Percentiles rank a stretch among this genome's conserved stretches.
phyloP scores from a whole-genome alignment of 768 basidiomycete genomes.

The Pisolithus marmoratus region DNA sequence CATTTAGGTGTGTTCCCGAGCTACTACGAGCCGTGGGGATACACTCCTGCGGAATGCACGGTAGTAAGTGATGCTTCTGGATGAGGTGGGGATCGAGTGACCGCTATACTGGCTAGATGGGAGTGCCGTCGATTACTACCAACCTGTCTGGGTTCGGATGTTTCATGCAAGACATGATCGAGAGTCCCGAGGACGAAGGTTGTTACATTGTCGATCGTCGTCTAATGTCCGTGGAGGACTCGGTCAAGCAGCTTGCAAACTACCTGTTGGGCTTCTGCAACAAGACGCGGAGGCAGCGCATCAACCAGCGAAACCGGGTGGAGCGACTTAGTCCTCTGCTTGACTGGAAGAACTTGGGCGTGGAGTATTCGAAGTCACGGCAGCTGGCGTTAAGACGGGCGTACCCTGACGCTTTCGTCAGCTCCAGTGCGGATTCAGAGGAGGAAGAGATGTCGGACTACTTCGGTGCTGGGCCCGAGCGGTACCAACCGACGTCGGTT shows the following conservation, averaged over 20 bases:
- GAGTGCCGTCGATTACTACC: slow-evolving; percentile 94
- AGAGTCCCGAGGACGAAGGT: slow-evolving; percentile 89
- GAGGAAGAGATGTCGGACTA: slow-evolving; percentile 35
- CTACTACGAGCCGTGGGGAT: slow-evolving; percentile 96
- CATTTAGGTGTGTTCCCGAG: slow-evolving; percentile 98
- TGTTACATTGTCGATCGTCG: slow-evolving; percentile 96
- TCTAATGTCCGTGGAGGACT: slow-evolving; percentile 84
- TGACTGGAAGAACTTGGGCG: slow-evolving; percentile 97
- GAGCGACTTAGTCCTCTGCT: slow-evolving; percentile 89
- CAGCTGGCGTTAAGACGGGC: slow-evolving; percentile 89
- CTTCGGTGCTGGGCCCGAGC: slow-evolving; percentile 53
- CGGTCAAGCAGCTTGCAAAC: slow-evolving; percentile 76
- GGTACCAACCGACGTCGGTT: slow-evolving; percentile 65
- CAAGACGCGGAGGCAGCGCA: slow-evolving; percentile 92
- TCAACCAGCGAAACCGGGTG: slow-evolving; percentile 98
- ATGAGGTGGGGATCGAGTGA: background rate
- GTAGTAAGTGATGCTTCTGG: slow-evolving; percentile 54
- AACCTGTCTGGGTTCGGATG: slow-evolving; percentile 97
- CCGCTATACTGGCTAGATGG: slow-evolving; percentile 59
- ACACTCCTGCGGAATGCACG: slow-evolving; percentile 98
- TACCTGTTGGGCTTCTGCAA: slow-evolving; percentile 69
- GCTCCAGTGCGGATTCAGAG: slow-evolving; percentile 45
- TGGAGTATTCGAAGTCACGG: slow-evolving; percentile 94
- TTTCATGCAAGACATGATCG: slow-evolving; percentile 98
- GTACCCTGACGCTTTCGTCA: slow-evolving; percentile 90